A percentile compares a stretch with the other conserved stretches of the same genome.
Evolutionary conservation across 1,284 basidiomycete genomes (phyloP).

Genomic region (Xerocomus alliaceus): DNA sequence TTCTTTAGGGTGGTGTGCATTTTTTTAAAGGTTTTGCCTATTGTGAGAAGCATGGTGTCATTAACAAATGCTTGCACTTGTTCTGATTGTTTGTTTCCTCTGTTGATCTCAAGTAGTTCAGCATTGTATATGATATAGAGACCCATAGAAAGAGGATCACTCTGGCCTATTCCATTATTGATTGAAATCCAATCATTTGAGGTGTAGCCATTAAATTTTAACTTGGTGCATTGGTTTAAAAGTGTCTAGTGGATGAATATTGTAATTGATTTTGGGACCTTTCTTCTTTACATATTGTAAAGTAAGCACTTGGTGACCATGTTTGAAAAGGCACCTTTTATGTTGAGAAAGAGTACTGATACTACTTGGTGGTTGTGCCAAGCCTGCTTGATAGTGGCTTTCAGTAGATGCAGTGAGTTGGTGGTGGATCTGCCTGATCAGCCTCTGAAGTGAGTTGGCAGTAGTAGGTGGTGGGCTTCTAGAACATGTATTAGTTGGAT

Average conservation of each 20-base stretch:
- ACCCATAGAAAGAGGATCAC: constrained; percentile 7
- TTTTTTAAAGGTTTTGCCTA: background rate
- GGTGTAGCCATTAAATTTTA: background rate
- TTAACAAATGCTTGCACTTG: background rate
- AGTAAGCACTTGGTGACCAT: constrained; percentile 16
- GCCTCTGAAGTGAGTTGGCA: constrained; percentile 33
- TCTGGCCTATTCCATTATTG: constrained; percentile 39
- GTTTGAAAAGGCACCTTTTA: constrained; percentile 9
- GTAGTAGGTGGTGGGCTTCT: background rate
- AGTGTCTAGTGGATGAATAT: background rate
- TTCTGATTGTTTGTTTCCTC: background rate
- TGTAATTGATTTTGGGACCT: background rate
- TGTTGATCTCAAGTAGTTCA: background rate
- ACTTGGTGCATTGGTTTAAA: background rate
- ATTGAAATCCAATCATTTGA: constrained; percentile 15
- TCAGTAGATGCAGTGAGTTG: constrained; percentile 33
- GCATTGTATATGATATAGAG: constrained; percentile 14
- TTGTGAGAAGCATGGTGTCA: background rate
- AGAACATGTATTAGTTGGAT: background rate
- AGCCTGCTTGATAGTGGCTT: constrained; percentile 28
- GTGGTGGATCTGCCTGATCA: constrained; percentile 33
- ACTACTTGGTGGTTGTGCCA: background rate
- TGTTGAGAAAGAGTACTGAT: background rate
- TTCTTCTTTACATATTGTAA: background rate
- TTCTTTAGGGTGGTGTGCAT: background rate